Evolutionary conservation across 1,284 basidiomycete species (phyloP).

Genomic region (Abortiporus biennis): DNA sequence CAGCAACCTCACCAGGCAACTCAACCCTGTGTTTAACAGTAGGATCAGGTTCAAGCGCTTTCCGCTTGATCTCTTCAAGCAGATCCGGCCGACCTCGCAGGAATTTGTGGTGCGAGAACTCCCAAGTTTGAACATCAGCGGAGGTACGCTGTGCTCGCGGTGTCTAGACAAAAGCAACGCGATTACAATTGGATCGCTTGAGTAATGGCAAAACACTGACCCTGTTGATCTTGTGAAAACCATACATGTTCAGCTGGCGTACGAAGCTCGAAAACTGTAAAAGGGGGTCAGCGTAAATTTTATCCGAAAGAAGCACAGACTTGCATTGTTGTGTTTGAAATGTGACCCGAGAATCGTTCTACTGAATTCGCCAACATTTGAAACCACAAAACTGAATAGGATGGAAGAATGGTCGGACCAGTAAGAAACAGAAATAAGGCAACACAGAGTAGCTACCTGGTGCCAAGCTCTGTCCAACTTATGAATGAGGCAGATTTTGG

Average conservation of each 20-base stretch:
- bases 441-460: conserved; percentile 36
- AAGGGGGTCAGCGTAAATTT: no score
- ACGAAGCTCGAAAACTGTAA: no score
- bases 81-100: conserved; percentile 76
- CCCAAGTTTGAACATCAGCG: conserved; percentile 79
- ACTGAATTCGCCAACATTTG: conserved; percentile 78
- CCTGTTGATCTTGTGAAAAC: conserved; percentile 80
- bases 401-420: background rate
- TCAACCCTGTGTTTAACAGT: conserved; percentile 62
- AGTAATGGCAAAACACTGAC: conserved; percentile 31
- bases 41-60: conserved; percentile 72
- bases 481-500: conserved; percentile 73
- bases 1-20: conserved; percentile 71
- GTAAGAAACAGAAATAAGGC: background rate
- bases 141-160: conserved; percentile 79
- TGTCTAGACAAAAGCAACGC: conserved; percentile 41
- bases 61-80: conserved; percentile 83
- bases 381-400: conserved; percentile 62
- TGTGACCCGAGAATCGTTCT: conserved; percentile 74
- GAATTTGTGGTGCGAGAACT: conserved; percentile 87
- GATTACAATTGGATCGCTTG: background rate
- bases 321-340: conserved; percentile 79
- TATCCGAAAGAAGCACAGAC: conserved; percentile 21
- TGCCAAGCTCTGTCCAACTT: conserved; percentile 71
- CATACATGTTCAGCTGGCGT: no score